A percentile compares a stretch with the other conserved stretches of the same genome.
These are phyloP conservation scores for Apostasia ramifera DNA, from an alignment of 106 monocot genomes.

Conservation along the genomic window DNA sequence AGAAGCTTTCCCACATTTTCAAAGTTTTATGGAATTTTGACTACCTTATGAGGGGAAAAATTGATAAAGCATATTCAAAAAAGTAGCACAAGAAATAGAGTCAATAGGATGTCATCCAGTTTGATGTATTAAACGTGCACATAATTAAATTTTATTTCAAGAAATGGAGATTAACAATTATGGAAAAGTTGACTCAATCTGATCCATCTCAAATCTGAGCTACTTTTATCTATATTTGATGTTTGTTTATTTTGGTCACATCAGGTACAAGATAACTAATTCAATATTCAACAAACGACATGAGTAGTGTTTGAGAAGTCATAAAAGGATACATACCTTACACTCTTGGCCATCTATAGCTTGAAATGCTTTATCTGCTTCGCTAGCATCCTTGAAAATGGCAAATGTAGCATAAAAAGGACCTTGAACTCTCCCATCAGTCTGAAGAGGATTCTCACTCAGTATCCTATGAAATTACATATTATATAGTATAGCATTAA, in stretches of 20 bases:
- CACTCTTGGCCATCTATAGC: slow-evolving; percentile 30
- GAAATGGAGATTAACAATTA: too few relatives aligned
- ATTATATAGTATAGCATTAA: not conserved
- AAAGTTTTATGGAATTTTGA: too few relatives aligned
- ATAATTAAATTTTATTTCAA: too few relatives aligned
- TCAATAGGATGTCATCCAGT: too few relatives aligned
- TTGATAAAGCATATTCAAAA: too few relatives aligned
- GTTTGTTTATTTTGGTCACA: not conserved
- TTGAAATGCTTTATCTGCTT: slow-evolving; percentile 35
- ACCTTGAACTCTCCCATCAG: slow-evolving; percentile 27
- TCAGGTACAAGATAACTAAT: not conserved
- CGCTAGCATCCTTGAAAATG: slow-evolving; percentile 25
- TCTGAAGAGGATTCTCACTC: slow-evolving; percentile 13
- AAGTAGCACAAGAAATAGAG: too few relatives aligned
- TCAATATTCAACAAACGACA: not conserved
- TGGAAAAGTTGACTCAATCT: too few relatives aligned
- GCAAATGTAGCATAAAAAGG: slow-evolving; percentile 39
- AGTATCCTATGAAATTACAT: not conserved
- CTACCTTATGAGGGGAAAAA: too few relatives aligned
- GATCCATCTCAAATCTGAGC: too few relatives aligned
- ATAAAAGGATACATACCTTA: slow-evolving; percentile 17
- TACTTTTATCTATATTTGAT: too few relatives aligned
- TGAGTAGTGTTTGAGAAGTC: not conserved
- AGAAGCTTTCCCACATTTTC: too few relatives aligned
- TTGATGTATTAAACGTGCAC: too few relatives aligned